Base-by-base conservation (phyloP, 2,329 filamentous ascomycete species). In the Pestalotiopsis sp. region DNA sequence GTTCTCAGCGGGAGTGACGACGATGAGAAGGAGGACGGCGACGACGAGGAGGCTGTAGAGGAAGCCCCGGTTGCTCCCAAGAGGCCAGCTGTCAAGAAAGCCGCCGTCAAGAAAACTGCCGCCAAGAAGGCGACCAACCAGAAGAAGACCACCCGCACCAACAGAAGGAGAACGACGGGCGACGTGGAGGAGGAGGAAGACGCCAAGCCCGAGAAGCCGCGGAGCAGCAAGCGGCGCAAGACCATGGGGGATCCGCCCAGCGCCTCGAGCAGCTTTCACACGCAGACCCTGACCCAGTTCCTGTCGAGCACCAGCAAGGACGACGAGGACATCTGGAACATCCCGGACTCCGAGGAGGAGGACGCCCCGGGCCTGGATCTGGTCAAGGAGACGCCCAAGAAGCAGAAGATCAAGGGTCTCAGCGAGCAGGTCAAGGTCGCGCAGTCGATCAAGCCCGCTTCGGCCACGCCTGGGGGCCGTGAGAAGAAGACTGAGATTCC, bases 231-330 rank as follows among this genome's bases (percentile, higher is more conserved):
- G 70, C 73, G 77, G 61, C 76, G 78, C 14, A 78, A 73, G 72
- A 79, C 78, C 27, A 66, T 77, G 23, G 76, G 77, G 45, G 76
- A 78, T 66, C 59, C 65, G 7, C 75, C 76, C 11, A 69, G 52
- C 20, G 65, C 68, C 17, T 74, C 76, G 20, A 76, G 74, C 66
- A 78, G 72, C 69, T 77, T 77, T 65, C 77, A 78, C 41, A 79
- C 77, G 1, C 77, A 78, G 68, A 79, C 77, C 4, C 66, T 78
- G 25, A 78, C 76, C 6, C 76, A 78, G 63, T 65, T 76, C 1
- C 63, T 76, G 12, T 70, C 75, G 17, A 69, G 58, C 11, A 68
- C 69, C 36, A 69, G 71, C 4, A 69, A 72, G 17, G 63, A 72
- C 2, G 66, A 72, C 2, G 66, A 71, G 9, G 70, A 73, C 4